A percentile compares a stretch with the other conserved stretches of the same genome.
Conservation (phyloP, 768 basidiomycete genomes). For the Lactarius hatsudake region DNA sequence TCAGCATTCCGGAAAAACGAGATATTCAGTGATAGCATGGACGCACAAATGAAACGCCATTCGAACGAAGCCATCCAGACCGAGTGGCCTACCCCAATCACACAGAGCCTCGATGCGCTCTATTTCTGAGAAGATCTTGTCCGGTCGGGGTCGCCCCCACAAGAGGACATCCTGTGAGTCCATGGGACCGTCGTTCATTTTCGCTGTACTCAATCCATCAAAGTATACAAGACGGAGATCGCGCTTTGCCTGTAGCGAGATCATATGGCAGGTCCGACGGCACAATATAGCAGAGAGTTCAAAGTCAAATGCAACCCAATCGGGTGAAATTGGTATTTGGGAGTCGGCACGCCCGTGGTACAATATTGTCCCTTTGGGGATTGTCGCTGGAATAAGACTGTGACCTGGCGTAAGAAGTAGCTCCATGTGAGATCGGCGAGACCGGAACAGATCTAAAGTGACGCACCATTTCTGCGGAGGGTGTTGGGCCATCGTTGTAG, state of each 20-base stretch:
- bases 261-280: slow-evolving; percentile 1
- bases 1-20: background rate
- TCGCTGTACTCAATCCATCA: slow-evolving; percentile 22
- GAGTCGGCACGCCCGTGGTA: slow-evolving; percentile 23
- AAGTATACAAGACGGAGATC: slow-evolving; percentile 25
- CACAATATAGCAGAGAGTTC: slow-evolving; percentile 22
- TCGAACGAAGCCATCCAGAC: slow-evolving; percentile 36
- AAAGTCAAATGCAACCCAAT: slow-evolving; percentile 27
- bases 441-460: background rate
- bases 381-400: slow-evolving; percentile 20
- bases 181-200: slow-evolving; percentile 33
- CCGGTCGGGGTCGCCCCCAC: slow-evolving; percentile 33
- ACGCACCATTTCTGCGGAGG: slow-evolving; percentile 27
- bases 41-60: slow-evolving; percentile 27
- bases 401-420: slow-evolving; percentile 13
- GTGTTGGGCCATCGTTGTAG: slow-evolving; percentile 43
- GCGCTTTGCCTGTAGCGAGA: slow-evolving; percentile 18
- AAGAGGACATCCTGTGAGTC: slow-evolving; percentile 39
- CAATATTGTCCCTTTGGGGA: slow-evolving; percentile 23
- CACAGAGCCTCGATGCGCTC: slow-evolving; percentile 35
- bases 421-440: background rate
- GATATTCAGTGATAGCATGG: background rate
- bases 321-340: slow-evolving; percentile 12
- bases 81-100: slow-evolving; percentile 35
- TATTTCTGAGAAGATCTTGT: slow-evolving; percentile 28